Evolutionary conservation across 768 basidiomycete genomes (phyloP), one percentile per base, ranked within the genome.

Genomic region (Russula sp.): DNA sequence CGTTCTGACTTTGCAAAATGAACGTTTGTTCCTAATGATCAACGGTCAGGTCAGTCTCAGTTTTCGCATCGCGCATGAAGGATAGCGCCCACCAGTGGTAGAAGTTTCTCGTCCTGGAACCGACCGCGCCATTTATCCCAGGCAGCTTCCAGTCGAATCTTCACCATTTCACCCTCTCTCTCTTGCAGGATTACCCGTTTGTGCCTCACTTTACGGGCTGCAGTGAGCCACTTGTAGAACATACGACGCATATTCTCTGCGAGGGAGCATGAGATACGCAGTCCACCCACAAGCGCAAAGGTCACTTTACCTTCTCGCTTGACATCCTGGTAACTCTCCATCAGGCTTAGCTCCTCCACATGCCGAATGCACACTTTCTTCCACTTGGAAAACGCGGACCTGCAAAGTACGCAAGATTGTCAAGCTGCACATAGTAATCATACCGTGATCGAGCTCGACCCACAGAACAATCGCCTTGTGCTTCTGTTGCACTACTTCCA

Each of bases 91-190:
- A 90, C 89, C 68, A 87, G 72, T 14, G 87, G 86, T 32, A 81
- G 81, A 52, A 93, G 74, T 63, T 77, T 78, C 64, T 83, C 83
- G 54, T 86, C 82, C 64, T 77, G 79, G 70, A 83, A 90, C 34
- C 79, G 82, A 58, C 87, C 89, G 69, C 84, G 76, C 92, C 92
- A 94, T 68, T 77, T 85, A 58, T 90, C 87, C 90, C 90, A 93
- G 16, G 81, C 81, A 35, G 73, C 75, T 36, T 79, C 77, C 35
- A 86, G 73, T 32, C 77, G 69, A 14, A 75, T 74, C 14, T 79
- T 73, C 64, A 82, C 79, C 64, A 89, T 76, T 64, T 88, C 82
- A 34, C 82, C 78, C 68, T 88, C 86, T 64, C 80, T 83, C 57
- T 80, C 77, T 59, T 80, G 80, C 49, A 93, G 74, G 16, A 78